A percentile compares a stretch with the other conserved stretches of the same genome.
Evolutionary conservation across 2,329 filamentous ascomycete species (phyloP).

Genomic region (Stromatinia cepivora): DNA sequence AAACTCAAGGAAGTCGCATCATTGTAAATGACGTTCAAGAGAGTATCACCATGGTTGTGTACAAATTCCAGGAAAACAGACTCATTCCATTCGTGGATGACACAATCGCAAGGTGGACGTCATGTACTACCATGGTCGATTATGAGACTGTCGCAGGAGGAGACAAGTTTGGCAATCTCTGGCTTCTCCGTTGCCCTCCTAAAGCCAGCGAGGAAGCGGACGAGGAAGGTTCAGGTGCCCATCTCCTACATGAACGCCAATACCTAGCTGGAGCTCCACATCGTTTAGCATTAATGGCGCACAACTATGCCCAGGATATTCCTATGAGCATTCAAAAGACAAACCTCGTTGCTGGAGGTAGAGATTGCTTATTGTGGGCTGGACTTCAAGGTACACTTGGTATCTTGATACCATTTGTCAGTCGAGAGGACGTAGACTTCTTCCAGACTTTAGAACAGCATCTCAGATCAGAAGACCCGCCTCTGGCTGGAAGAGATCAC

Average conservation of each 20-base stretch:
- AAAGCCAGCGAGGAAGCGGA: slow-evolving; percentile 89
- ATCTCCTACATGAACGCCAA: slow-evolving; percentile 84
- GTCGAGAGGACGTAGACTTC: slow-evolving; percentile 93
- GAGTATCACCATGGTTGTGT: slow-evolving; percentile 87
- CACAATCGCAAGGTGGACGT: slow-evolving; percentile 85
- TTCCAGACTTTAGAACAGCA: slow-evolving; percentile 93
- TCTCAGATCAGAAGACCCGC: slow-evolving; percentile 81
- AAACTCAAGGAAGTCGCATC: slow-evolving; percentile 88
- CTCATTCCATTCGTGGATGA: slow-evolving; percentile 94
- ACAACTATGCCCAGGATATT: slow-evolving; percentile 90
- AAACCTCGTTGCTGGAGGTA: slow-evolving; percentile 83
- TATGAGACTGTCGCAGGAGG: slow-evolving; percentile 94
- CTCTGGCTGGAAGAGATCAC: slow-evolving; percentile 88
- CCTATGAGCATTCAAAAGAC: slow-evolving; percentile 89
- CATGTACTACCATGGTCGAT: slow-evolving; percentile 89
- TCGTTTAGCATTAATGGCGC: slow-evolving; percentile 79
- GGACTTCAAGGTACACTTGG: slow-evolving; percentile 94
- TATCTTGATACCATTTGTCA: slow-evolving; percentile 87
- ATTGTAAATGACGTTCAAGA: slow-evolving; percentile 91
- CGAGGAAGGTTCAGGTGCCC: slow-evolving; percentile 85
- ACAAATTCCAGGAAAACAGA: slow-evolving; percentile 88
- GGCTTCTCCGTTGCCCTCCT: slow-evolving; percentile 82
- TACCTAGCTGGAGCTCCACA: slow-evolving; percentile 90
- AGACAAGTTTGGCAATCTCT: slow-evolving; percentile 97
- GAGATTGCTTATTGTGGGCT: slow-evolving; percentile 89